A percentile compares a stretch with the other conserved stretches of the same genome.
phyloP scores from a whole-genome alignment of 2,329 filamentous ascomycete species.

The Epichloe elymi region DNA sequence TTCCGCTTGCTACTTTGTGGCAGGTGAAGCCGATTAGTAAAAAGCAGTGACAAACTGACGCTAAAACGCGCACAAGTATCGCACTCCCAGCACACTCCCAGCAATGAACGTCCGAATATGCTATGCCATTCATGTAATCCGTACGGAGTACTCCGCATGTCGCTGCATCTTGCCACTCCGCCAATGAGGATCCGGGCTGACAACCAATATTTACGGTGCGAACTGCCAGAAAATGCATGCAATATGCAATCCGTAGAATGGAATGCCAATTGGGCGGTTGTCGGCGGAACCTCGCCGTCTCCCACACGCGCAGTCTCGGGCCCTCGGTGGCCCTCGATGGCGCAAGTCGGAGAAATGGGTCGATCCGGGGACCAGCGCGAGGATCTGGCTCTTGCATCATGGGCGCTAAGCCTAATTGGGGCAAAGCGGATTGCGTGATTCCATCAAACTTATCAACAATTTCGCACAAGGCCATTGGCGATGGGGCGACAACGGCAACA shows the following conservation, averaged over 20 bases:
- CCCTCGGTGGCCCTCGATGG: constrained; percentile 1
- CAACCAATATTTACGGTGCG: too few species aligned
- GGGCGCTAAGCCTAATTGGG: constrained; percentile 18
- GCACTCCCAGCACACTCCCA: neutral
- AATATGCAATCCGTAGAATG: neutral
- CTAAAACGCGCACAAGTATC: constrained; percentile 24
- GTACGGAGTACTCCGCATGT: too few species aligned
- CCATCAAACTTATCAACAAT: constrained; percentile 23
- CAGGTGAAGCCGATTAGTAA: neutral
- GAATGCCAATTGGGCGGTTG: neutral
- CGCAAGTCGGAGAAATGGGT: constrained; percentile 7
- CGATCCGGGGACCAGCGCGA: constrained; percentile 7
- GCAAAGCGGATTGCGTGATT: constrained; percentile 28
- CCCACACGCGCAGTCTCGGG: neutral
- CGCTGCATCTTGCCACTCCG: too few species aligned
- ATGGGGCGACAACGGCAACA: constrained; percentile 1
- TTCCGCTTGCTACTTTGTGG: neutral
- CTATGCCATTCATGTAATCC: too few species aligned
- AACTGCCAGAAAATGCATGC: neutral
- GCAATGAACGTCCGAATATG: too few species aligned
- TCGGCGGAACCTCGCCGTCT: constrained; percentile 6
- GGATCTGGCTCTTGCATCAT: constrained; percentile 14
- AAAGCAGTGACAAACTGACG: neutral
- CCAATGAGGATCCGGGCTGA: too few species aligned
- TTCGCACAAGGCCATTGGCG: constrained; percentile 5